Evolutionary conservation across 1,284 basidiomycete species (phyloP), one percentile per base, ranked within the genome.

Genomic region (Stygiomarasmius scandens): DNA sequence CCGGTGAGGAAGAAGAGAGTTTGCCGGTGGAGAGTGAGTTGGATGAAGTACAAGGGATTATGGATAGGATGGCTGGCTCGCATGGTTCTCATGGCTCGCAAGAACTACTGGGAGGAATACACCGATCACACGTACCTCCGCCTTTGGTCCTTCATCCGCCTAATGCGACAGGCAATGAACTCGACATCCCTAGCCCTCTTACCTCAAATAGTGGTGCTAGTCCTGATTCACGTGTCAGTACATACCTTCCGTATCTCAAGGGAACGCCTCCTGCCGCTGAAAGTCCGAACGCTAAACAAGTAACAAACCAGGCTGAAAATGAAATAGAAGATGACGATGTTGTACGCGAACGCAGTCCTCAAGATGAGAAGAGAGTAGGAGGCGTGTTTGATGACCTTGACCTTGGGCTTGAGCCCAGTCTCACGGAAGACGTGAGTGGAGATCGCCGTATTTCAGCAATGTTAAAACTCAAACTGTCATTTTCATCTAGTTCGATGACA

Each of bases 311-410:
- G 61, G 32, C 47, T 27, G 29, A 5, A 32, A 12, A 32, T 32
- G 29, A 12, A 20, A 54, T 61, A 16, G 56, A 59, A 5, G 66
- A 68, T 27, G 68, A 70, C 23, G 69, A 72, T 16, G 59, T 70
- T 23, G 72, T 74, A 9, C 63, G 61, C 54, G 71, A 73, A 49
- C 73, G 79, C 53, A 84, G 77, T 63, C 79, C 79, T 16, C 67
- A 73, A 22, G 85, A 85, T 54, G 81, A 85, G 60, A 89, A 86
- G 71, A 76, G 89, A 47, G 81, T 76, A 16, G 87, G 86, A 12
- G 82, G 80, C n/a, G 76, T 90, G 55, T 91, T 84, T 66, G 88
- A 89, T 55, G 86, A 88, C 59, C 71, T 90, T 54, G 86, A 90
- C 64, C 75, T 90, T 41, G 87, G 86, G 12, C 74, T 90, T 62